phyloP scores from a whole-genome alignment of 768 basidiomycete species.

The Rhizopogon vulgaris region DNA sequence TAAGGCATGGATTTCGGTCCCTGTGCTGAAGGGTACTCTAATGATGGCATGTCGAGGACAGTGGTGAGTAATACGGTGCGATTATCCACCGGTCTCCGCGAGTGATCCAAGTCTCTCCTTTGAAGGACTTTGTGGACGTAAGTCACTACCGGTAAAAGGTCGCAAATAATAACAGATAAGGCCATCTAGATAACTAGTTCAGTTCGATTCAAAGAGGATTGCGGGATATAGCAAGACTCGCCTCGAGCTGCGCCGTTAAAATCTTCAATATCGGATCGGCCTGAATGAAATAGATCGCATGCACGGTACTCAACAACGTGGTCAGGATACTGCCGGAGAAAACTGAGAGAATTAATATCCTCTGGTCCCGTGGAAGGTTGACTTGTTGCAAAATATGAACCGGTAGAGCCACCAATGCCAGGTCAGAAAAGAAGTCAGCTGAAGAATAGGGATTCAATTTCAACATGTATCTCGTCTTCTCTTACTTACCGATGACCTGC shows the following conservation, averaged over 20 bases:
- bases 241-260: conserved; percentile 11
- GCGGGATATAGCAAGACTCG: not conserved
- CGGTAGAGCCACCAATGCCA: conserved; percentile 7
- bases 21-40: not conserved
- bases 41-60: conserved; percentile 1
- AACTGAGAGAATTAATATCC: conserved; percentile 5
- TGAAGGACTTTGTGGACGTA: conserved; percentile 6
- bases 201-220: not conserved
- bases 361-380: conserved; percentile 4
- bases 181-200: conserved; percentile 7
- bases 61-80: conserved; percentile 5
- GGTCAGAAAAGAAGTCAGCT: conserved; percentile 18
- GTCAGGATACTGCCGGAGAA: conserved; percentile 7
- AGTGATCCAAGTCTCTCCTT: conserved; percentile 1
- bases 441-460: not conserved
- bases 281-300: conserved; percentile 5
- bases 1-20: not conserved
- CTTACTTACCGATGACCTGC: conserved; percentile 5
- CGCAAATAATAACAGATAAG: conserved; percentile 10
- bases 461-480: too few species aligned
- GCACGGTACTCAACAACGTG: conserved; percentile 3
- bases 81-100: not conserved
- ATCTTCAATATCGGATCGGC: not conserved
- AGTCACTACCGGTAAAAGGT: conserved; percentile 14
- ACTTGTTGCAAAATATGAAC: conserved; percentile 5